A percentile compares a stretch with the other conserved stretches of the same genome.
These are phyloP conservation scores for Polychytrium aggregatum DNA, from an alignment of 192 early-diverging fungal genomes.

Conservation along the genomic window DNA sequence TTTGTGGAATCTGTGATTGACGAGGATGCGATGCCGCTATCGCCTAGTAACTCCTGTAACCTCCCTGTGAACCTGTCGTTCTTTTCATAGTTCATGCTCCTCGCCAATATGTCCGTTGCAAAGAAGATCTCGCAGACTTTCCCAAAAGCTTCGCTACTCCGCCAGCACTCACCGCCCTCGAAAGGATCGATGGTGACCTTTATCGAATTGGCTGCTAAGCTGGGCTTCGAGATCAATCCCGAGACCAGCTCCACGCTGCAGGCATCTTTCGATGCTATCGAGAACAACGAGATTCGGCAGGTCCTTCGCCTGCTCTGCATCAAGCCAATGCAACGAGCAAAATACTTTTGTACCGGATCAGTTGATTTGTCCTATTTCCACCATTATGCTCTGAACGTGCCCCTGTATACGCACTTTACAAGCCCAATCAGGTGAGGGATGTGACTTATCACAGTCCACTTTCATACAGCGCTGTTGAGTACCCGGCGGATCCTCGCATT, in stretches of 20 bases:
- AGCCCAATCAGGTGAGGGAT: too few relatives aligned
- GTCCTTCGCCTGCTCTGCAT: slow-evolving; percentile 83
- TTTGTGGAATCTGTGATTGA: too few relatives aligned
- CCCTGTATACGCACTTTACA: slow-evolving; percentile 94
- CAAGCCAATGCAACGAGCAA: slow-evolving; percentile 84
- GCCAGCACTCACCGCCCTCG: slow-evolving; percentile 53
- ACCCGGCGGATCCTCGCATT: too few relatives aligned
- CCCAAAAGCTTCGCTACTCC: slow-evolving; percentile 67
- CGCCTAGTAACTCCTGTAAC: too few relatives aligned
- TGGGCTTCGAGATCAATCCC: slow-evolving; percentile 56
- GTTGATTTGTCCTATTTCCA: slow-evolving; percentile 45
- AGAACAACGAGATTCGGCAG: slow-evolving; percentile 56
- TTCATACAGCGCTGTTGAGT: too few relatives aligned
- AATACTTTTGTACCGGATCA: slow-evolving; percentile 86
- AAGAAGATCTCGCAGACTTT: slow-evolving; percentile 68
- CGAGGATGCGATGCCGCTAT: too few relatives aligned
- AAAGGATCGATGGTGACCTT: slow-evolving; percentile 24
- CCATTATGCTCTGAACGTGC: slow-evolving; percentile 84
- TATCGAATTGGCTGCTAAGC: slow-evolving; percentile 20
- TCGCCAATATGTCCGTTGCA: slow-evolving; percentile 95
- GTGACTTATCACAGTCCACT: too few relatives aligned
- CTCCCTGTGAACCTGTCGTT: too few relatives aligned
- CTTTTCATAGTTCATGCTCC: slow-evolving; percentile 70
- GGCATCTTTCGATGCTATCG: slow-evolving; percentile 59
- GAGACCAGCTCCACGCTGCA: slow-evolving; percentile 42